Conservation (phyloP, 2,329 filamentous ascomycete genomes). For the Fusarium stilboides region DNA sequence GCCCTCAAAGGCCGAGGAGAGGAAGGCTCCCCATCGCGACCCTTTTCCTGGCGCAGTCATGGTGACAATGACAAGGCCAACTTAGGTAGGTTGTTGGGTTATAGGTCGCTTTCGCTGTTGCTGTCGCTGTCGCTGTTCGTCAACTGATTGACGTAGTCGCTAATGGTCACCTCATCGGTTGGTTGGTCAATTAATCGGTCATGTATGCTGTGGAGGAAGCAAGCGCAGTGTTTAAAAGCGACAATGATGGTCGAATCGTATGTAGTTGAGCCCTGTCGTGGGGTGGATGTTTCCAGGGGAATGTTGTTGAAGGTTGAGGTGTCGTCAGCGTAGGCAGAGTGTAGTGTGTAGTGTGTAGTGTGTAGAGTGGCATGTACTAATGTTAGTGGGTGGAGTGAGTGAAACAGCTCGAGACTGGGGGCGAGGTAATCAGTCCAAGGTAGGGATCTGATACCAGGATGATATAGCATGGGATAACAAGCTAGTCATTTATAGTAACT, state of each 20-base stretch:
- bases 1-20: constrained; percentile 92
- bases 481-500: background rate
- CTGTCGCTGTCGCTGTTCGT: constrained; percentile 29
- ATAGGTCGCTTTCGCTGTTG: constrained; percentile 26
- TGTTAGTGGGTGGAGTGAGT: constrained; percentile 31
- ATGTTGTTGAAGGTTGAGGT: constrained; percentile 34
- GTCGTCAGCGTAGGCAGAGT: constrained; percentile 33
- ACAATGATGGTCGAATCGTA: background rate
- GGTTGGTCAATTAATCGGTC: constrained; percentile 3
- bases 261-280: constrained; percentile 11
- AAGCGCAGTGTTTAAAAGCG: background rate
- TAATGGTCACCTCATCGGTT: constrained; percentile 43
- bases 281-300: constrained; percentile 18
- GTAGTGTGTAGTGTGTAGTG: too few species aligned
- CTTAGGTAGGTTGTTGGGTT: constrained; percentile 2
- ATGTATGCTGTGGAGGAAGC: constrained; percentile 10
- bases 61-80: constrained; percentile 31
- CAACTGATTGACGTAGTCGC: constrained; percentile 43
- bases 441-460: constrained; percentile 9
- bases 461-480: background rate
- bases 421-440: constrained; percentile 1
- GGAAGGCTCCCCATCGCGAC: constrained; percentile 82
- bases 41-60: constrained; percentile 67
- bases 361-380: constrained; percentile 33
- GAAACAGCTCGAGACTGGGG: constrained; percentile 8